A percentile compares a stretch with the other conserved stretches of the same genome.
Conservation (phyloP, 2,329 filamentous ascomycete species). For the Diaporthe sp. region DNA sequence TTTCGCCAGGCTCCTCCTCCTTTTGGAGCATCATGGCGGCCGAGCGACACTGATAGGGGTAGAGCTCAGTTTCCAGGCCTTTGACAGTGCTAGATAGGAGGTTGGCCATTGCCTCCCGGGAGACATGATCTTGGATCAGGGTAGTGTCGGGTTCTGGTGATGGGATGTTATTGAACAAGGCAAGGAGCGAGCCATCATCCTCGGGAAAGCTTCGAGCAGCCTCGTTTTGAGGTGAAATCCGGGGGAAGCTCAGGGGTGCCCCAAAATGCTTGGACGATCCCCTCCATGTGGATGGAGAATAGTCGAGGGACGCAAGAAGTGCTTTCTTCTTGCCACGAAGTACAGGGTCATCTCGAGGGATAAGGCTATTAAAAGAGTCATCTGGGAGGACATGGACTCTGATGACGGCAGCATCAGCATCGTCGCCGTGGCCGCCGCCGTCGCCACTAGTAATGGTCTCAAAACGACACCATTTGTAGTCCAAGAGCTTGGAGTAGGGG, state of each 20-base stretch:
- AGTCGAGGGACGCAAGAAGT: slow-evolving; percentile 66
- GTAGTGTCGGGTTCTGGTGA: slow-evolving; percentile 71
- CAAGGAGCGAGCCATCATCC: slow-evolving; percentile 61
- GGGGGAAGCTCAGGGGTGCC: slow-evolving; percentile 28
- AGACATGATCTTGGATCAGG: slow-evolving; percentile 59
- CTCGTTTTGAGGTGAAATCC: slow-evolving; percentile 47
- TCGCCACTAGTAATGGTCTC: not conserved
- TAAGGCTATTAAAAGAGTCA: slow-evolving; percentile 43
- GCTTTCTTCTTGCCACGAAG: slow-evolving; percentile 57
- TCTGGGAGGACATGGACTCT: slow-evolving; percentile 9
- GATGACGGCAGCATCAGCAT: not conserved
- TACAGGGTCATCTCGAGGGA: slow-evolving; percentile 71
- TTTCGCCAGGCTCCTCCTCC: slow-evolving; percentile 72
- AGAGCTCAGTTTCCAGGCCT: slow-evolving; percentile 73
- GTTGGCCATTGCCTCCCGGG: slow-evolving; percentile 63
- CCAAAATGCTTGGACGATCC: slow-evolving; percentile 48
- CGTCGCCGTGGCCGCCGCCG: not conserved
- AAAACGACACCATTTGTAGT: slow-evolving; percentile 1
- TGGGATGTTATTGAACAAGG: slow-evolving; percentile 78
- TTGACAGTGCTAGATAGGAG: slow-evolving; percentile 63
- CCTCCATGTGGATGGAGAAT: slow-evolving; percentile 65
- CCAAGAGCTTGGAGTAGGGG: slow-evolving; percentile 10
- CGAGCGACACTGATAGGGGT: slow-evolving; percentile 83
- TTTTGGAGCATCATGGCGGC: slow-evolving; percentile 86
- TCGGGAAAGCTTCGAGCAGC: slow-evolving; percentile 36